phyloP scores from a whole-genome alignment of 257 asterid genomes.

The Hygrophila difformis region DNA sequence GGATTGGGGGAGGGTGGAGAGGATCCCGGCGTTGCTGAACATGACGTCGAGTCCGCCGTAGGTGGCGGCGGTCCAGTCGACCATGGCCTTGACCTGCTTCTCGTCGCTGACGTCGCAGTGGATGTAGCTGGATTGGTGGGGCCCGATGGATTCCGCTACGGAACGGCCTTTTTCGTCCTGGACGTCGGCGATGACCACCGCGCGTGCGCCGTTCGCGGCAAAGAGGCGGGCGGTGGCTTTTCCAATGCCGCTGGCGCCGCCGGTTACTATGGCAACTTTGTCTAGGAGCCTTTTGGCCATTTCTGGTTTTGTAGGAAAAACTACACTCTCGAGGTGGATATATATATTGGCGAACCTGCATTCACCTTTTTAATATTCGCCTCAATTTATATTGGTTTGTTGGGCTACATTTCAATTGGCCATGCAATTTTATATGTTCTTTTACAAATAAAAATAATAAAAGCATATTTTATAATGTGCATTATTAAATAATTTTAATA shows the following conservation, averaged over 20 bases:
- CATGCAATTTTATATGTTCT: no score
- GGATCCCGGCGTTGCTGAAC: conserved; percentile 31
- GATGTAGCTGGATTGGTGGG: conserved; percentile 21
- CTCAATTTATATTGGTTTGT: no score
- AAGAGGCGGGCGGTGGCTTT: conserved; percentile 34
- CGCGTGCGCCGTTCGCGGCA: conserved; percentile 31
- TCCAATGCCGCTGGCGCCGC: no score
- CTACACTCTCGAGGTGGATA: no score
- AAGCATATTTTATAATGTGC: no score
- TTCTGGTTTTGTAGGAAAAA: background rate
- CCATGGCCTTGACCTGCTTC: conserved; percentile 20
- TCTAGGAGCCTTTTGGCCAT: conserved; percentile 41
- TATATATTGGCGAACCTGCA: no score
- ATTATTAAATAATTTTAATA: no score
- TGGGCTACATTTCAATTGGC: no score
- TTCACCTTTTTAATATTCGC: no score
- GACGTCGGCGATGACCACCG: conserved; percentile 43
- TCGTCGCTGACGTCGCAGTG: conserved; percentile 22
- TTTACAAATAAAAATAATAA: no score
- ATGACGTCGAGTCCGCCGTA: conserved; percentile 30
- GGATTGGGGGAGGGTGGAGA: conserved; percentile 19
- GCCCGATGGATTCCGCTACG: conserved; percentile 24
- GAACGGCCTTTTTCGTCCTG: conserved; percentile 25
- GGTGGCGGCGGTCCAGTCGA: conserved; percentile 19
- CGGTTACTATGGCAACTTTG: conserved; percentile 50